Evolutionary conservation across 2,329 filamentous ascomycete genomes (phyloP).

Genomic region (Amauroascus niger): DNA sequence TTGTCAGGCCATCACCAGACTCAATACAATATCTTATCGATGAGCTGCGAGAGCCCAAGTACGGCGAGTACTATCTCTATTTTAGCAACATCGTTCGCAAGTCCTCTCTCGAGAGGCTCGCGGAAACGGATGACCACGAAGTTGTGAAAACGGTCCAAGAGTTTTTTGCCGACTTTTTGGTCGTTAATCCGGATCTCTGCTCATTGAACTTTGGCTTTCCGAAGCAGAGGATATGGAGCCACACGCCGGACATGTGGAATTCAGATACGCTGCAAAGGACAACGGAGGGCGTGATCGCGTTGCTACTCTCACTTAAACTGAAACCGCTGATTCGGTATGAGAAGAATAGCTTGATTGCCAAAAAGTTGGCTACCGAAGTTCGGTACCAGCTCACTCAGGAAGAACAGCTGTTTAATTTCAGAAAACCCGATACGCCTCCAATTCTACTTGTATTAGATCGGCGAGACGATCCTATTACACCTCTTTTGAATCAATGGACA

Average conservation of each 20-base stretch:
- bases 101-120: conserved; percentile 82
- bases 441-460: conserved; percentile 85
- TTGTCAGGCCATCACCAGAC: conserved; percentile 82
- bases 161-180: conserved; percentile 90
- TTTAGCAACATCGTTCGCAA: conserved; percentile 98
- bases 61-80: conserved; percentile 93
- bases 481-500: conserved; percentile 92
- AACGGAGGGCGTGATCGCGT: conserved; percentile 75
- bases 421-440: conserved; percentile 86
- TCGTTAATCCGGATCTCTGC: conserved; percentile 90
- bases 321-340: conserved; percentile 89
- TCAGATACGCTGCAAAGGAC: conserved; percentile 75
- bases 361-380: conserved; percentile 87
- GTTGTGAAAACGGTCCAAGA: conserved; percentile 91
- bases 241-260: conserved; percentile 79
- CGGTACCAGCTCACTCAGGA: conserved; percentile 91
- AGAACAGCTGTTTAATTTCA: conserved; percentile 91
- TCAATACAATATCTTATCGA: conserved; percentile 92
- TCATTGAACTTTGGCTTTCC: conserved; percentile 66
- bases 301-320: conserved; percentile 86
- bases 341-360: conserved; percentile 78
- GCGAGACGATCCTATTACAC: conserved; percentile 88
- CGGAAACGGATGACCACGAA: conserved; percentile 95
- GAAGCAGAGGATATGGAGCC: conserved; percentile 68
- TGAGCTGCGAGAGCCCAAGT: conserved; percentile 89